phyloP scores from a whole-genome alignment of 78 protist genomes.

The Bodo saltans region DNA sequence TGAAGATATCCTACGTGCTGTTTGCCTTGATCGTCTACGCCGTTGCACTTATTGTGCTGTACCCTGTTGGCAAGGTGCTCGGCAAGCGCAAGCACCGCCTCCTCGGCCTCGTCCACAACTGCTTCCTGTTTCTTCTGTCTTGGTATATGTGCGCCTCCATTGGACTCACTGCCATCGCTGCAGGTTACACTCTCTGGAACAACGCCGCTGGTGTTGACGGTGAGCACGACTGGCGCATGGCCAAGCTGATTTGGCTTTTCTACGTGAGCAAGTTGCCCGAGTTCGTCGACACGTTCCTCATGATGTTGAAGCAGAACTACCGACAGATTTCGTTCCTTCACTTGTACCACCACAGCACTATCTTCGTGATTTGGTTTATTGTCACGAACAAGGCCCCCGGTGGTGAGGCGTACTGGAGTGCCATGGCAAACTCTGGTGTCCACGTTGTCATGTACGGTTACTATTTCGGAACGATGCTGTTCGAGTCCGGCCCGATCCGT shows the following conservation, averaged over 20 bases:
- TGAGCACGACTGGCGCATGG: neutral
- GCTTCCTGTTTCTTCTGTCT: neutral
- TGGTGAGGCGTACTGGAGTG: constrained; percentile 7
- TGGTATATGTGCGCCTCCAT: neutral
- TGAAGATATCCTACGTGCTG: neutral
- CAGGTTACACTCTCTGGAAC: neutral
- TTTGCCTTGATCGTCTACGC: neutral
- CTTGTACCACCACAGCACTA: constrained; percentile 22
- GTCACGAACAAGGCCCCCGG: neutral
- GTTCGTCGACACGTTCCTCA: constrained; percentile 33
- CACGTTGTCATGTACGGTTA: constrained; percentile 69
- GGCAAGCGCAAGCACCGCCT: neutral
- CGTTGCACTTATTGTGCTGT: neutral
- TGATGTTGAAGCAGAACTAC: constrained; percentile 14
- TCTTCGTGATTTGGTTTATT: neutral
- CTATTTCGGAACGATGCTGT: constrained; percentile 49
- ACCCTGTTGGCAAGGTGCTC: neutral
- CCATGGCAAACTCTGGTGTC: constrained; percentile 45
- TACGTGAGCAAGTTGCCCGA: constrained; percentile 29
- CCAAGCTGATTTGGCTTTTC: constrained; percentile 1
- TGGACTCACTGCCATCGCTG: neutral
- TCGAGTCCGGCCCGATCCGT: constrained; percentile 7
- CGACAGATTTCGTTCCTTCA: constrained; percentile 23
- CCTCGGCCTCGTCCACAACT: neutral
- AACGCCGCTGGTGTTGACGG: neutral